Percentiles rank a stretch among this genome's conserved stretches.
Conservation (phyloP, 2,329 filamentous ascomycete species). For the Laburnicola sp. region DNA sequence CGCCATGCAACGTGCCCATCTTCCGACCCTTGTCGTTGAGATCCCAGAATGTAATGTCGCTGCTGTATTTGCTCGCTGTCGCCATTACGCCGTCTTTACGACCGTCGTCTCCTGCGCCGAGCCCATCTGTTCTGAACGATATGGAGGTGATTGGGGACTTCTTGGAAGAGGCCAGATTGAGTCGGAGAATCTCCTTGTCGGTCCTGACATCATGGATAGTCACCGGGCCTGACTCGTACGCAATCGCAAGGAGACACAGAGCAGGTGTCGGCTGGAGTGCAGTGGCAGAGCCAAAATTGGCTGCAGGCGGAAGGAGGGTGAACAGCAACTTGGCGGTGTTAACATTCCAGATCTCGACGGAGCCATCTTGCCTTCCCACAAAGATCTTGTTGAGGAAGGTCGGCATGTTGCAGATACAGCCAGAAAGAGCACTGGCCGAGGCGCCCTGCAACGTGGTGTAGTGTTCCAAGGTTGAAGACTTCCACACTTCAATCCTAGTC, state of each 20-base stretch:
- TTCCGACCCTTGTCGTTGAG: conserved; percentile 85
- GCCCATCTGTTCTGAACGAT: conserved; percentile 84
- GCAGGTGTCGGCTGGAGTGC: conserved; percentile 83
- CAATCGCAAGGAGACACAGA: conserved; percentile 82
- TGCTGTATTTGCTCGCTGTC: conserved; percentile 75
- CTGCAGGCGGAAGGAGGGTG: conserved; percentile 76
- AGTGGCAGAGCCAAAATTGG: conserved; percentile 78
- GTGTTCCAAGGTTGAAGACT: conserved; percentile 77
- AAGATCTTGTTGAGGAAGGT: conserved; percentile 97
- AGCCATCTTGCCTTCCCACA: conserved; percentile 81
- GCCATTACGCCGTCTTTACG: conserved; percentile 88
- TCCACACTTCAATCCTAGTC: conserved; percentile 87
- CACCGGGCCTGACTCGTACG: conserved; percentile 78
- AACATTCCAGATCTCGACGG: conserved; percentile 96
- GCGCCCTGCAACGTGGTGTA: conserved; percentile 76
- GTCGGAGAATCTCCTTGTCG: conserved; percentile 70
- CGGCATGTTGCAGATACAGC: conserved; percentile 82
- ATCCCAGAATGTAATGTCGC: conserved; percentile 96
- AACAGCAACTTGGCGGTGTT: conserved; percentile 90
- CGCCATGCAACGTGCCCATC: conserved; percentile 82
- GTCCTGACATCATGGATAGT: conserved; percentile 79
- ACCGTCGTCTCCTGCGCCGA: conserved; percentile 86
- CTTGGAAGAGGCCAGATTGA: conserved; percentile 65
- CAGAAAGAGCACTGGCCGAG: conserved; percentile 70
- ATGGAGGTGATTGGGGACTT: conserved; percentile 76